A percentile compares a stretch with the other conserved stretches of the same genome.
phyloP scores from a whole-genome alignment of 2,329 filamentous ascomycete species.

The Fusarium gaditjirri region DNA sequence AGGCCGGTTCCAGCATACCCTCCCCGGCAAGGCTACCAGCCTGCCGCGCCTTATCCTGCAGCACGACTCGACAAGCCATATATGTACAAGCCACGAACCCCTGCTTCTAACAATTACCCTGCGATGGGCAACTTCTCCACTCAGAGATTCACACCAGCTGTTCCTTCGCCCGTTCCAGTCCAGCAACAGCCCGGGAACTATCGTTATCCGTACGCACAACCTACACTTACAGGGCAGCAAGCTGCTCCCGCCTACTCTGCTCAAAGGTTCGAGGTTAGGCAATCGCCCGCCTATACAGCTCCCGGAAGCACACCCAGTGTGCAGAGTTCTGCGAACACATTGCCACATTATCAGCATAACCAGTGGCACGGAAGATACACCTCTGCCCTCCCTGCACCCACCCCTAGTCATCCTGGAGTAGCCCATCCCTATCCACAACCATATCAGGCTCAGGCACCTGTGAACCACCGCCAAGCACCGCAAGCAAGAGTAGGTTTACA shows the following conservation, averaged over 20 bases:
- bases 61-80: constrained; percentile 59
- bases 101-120: constrained; percentile 42
- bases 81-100: constrained; percentile 61
- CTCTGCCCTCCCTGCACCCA: background rate
- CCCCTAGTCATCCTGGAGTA: background rate
- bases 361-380: constrained; percentile 19
- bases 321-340: background rate
- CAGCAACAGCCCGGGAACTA: constrained; percentile 28
- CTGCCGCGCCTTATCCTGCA: constrained; percentile 16
- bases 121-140: constrained; percentile 40
- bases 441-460: constrained; percentile 7
- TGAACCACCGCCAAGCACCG: constrained; percentile 20
- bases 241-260: constrained; percentile 22
- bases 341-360: constrained; percentile 12
- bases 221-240: constrained; percentile 16
- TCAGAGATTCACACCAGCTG: constrained; percentile 41
- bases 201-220: constrained; percentile 26
- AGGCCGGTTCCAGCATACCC: constrained; percentile 49
- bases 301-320: constrained; percentile 1
- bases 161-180: background rate
- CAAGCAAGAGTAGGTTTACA: constrained; percentile 40
- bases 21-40: constrained; percentile 44
- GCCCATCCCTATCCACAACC: background rate
- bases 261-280: constrained; percentile 41
- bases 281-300: constrained; percentile 26